phyloP scores from a whole-genome alignment of 345 rosid species.

The Ceriops decandra region DNA sequence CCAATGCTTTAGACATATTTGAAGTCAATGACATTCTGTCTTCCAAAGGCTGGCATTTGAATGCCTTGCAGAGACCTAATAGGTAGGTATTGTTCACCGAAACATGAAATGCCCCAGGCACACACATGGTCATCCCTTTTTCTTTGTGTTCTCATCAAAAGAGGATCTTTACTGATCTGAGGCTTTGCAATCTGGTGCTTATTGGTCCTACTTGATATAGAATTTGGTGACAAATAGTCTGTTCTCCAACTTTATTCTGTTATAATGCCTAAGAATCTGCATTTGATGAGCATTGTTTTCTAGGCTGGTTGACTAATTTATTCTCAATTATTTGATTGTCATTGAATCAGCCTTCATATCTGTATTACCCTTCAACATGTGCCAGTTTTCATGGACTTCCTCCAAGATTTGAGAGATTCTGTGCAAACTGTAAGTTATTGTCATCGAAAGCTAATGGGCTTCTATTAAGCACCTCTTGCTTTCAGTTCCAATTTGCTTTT shows the following conservation, averaged over 20 bases:
- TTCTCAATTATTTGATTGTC: conserved; percentile 1
- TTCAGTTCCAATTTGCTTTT: not conserved
- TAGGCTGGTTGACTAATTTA: not conserved
- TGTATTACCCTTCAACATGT: conserved; percentile 90
- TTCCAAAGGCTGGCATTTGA: conserved; percentile 93
- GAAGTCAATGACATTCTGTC: conserved; percentile 89
- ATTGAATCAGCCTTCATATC: conserved; percentile 68
- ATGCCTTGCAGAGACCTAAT: conserved; percentile 90
- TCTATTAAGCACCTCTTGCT: not conserved
- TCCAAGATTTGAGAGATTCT: conserved; percentile 65
- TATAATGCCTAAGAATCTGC: not conserved
- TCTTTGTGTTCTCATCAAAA: not conserved
- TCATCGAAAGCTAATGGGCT: not conserved
- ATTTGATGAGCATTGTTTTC: not conserved
- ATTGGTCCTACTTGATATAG: not conserved
- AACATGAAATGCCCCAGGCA: not conserved
- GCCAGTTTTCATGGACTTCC: conserved; percentile 51
- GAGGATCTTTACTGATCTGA: not conserved
- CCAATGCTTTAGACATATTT: conserved; percentile 63
- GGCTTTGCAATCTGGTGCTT: not conserved
- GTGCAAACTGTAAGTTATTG: conserved; percentile 60
- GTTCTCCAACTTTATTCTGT: not conserved
- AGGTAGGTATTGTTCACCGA: conserved; percentile 37
- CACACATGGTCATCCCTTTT: no score
- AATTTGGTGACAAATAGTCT: not conserved